Evolutionary conservation across 495 filamentous ascomycete genomes (phyloP).

Genomic region (Podospora didyma): DNA sequence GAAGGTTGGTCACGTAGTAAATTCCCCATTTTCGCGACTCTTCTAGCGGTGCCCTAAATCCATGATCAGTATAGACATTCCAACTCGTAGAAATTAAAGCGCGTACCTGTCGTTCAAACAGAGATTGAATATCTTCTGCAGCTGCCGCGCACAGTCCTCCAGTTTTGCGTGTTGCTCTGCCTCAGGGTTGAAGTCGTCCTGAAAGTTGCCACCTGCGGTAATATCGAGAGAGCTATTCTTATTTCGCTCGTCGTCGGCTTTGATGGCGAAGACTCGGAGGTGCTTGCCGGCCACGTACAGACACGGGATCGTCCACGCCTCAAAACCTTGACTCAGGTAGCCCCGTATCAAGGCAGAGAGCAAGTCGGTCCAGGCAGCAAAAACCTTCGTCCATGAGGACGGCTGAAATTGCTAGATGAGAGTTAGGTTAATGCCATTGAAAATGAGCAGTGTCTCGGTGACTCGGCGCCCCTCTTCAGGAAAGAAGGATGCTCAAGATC

Average conservation of each 20-base stretch:
- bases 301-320: constrained; percentile 84
- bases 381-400: constrained; percentile 68
- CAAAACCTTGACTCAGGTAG: constrained; percentile 65
- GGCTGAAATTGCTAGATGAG: constrained; percentile 24
- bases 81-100: neutral
- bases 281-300: constrained; percentile 82
- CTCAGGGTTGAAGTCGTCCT: constrained; percentile 73
- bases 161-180: constrained; percentile 71
- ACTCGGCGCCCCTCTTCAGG: no score
- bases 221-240: constrained; percentile 43
- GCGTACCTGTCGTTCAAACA: constrained; percentile 82
- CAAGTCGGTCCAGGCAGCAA: constrained; percentile 80
- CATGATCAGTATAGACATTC: constrained; percentile 7
- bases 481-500: no score
- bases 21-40: constrained; percentile 96
- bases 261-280: constrained; percentile 80
- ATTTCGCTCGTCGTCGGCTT: constrained; percentile 67
- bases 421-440: neutral
- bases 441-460: neutral
- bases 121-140: constrained; percentile 83
- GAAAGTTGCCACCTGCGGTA: constrained; percentile 47
- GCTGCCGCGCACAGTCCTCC: constrained; percentile 81
- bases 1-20: constrained; percentile 85
- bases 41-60: constrained; percentile 68
- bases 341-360: constrained; percentile 66